Conservation (phyloP, 176 grass and related monocot genomes). For the Secale cereale region DNA sequence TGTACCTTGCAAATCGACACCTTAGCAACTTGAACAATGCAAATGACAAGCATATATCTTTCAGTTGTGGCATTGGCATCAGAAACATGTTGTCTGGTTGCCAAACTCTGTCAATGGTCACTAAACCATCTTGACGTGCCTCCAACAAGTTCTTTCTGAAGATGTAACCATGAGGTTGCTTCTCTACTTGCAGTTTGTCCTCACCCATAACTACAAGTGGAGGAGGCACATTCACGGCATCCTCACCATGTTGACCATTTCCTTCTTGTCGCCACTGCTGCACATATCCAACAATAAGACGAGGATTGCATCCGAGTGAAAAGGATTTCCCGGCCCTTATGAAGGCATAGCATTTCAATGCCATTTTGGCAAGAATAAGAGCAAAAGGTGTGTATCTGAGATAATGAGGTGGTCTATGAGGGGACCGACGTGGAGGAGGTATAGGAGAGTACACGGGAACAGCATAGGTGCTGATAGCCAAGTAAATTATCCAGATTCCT, state of each 20-base stretch:
- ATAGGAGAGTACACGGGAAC: neutral
- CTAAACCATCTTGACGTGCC: neutral
- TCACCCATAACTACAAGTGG: neutral
- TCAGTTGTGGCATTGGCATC: too few relatives aligned
- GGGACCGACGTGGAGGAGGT: too few relatives aligned
- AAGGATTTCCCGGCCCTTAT: neutral
- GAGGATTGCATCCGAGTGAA: neutral
- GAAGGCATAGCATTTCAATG: neutral
- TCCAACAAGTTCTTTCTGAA: neutral
- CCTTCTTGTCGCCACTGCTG: neutral
- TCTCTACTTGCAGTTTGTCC: neutral
- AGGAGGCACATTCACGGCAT: neutral
- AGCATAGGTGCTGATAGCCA: neutral
- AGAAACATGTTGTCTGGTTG: neutral
- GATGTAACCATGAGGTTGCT: neutral
- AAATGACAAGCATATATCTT: conserved; percentile 22
- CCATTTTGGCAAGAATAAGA: neutral
- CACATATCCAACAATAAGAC: neutral
- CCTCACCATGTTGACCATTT: neutral
- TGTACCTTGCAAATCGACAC: conserved; percentile 5
- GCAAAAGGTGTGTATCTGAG: neutral
- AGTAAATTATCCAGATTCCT: neutral
- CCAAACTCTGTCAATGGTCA: conserved; percentile 20
- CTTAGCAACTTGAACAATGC: neutral
- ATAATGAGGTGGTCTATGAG: too few relatives aligned